Percentiles rank a stretch among this genome's conserved stretches.
Evolutionary conservation across 441 rosid species (phyloP).

Genomic region (Mallotus repandus): DNA sequence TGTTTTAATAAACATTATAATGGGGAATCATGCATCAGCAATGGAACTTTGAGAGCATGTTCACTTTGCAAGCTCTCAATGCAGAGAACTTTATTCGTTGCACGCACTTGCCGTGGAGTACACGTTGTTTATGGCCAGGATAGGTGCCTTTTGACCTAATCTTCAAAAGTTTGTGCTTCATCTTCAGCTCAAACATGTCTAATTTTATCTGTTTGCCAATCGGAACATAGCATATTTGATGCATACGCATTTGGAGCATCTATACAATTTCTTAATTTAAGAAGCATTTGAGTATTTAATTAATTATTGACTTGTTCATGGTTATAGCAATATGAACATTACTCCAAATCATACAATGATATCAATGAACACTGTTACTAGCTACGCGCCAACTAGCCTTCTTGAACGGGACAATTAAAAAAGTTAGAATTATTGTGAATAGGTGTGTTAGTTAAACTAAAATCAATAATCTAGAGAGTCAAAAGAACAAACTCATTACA

Average conservation of each 20-base stretch:
- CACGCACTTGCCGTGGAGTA: constrained; percentile 33
- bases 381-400: constrained; percentile 11
- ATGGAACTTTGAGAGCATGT: constrained; percentile 26
- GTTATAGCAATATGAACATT: neutral
- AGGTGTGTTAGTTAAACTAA: constrained; percentile 19
- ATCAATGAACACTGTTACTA: neutral
- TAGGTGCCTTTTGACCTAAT: constrained; percentile 48
- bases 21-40: constrained; percentile 58
- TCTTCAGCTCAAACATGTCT: constrained; percentile 7
- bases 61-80: constrained; percentile 32
- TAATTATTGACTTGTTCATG: constrained; percentile 10
- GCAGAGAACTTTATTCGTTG: constrained; percentile 19
- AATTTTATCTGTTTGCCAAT: constrained; percentile 1
- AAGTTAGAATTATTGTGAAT: constrained; percentile 14
- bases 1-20: constrained; percentile 30
- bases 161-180: constrained; percentile 19
- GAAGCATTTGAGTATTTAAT: neutral
- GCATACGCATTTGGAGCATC: neutral
- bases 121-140: constrained; percentile 29
- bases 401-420: constrained; percentile 4
- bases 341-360: constrained; percentile 9
- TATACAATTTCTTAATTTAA: neutral
- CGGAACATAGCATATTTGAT: neutral
- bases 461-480: neutral
- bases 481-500: neutral